Evolutionary conservation across 2,329 filamentous ascomycete genomes (phyloP), one percentile per base, ranked within the genome.

Genomic region (Aspergillus sojae): DNA sequence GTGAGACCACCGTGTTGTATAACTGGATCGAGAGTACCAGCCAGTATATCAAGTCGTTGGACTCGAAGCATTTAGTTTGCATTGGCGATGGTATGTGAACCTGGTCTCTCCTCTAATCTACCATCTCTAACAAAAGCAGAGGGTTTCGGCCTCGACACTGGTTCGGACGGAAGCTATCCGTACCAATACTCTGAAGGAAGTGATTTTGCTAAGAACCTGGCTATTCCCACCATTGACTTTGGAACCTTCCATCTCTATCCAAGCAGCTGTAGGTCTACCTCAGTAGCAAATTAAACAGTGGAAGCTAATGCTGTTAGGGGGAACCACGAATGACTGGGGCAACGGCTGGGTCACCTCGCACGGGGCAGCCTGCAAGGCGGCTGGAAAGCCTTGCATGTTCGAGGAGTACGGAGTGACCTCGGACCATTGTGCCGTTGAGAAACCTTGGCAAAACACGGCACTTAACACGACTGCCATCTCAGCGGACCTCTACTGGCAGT

Each of bases 11-110:
- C 9, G 82, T 88, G 26, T 80, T 91, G 64, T 83, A 82, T 41
- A 80, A 84, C 53, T 91, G 88, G 89, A 87, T 87, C 21, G 77
- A 80, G 46, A 75, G 76, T 5, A 86, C 83, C 2, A 87, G 85
- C 30, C 76, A 80, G 10, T 91, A 89, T 71, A 85, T 91, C 75
- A 91, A 90, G 75, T 83, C 79, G 14, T 79, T 90, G 14, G 88
- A 90, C 70, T 67, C 81, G 1, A 73, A 82, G 54, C 88, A 89
- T 72, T 84, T 90, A 81, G 87, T 90, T 46, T 84, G 84, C 0
- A 81, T 88, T 23, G 88, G 88, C 19, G 88, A 90, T 66, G 74
- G 74, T 76, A 52, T 28, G 65, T 62, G 4, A 2, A 11, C 16
- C 36, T 4, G 3, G 1, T 21, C 2, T 52, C 2, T 0, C 23